phyloP scores from a whole-genome alignment of 805 yeast species.

The Zygoascus bituminiphila region DNA sequence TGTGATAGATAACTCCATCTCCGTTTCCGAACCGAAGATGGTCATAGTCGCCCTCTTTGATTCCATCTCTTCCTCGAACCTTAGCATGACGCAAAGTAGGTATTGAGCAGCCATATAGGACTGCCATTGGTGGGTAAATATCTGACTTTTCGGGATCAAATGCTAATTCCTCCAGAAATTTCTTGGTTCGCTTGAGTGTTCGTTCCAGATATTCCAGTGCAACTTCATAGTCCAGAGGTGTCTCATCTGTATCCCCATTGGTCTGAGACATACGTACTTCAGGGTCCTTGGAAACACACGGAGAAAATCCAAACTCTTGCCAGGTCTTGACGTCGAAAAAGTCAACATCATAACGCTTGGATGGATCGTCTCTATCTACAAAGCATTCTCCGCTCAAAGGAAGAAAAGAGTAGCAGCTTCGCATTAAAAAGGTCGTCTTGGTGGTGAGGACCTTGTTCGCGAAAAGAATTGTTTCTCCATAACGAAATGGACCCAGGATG shows the following conservation, averaged over 20 bases:
- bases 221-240: slow-evolving; percentile 32
- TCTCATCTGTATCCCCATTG: slow-evolving; percentile 1
- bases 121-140: slow-evolving; percentile 73
- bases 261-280: slow-evolving; percentile 9
- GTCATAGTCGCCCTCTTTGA: slow-evolving; percentile 62
- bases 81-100: slow-evolving; percentile 81
- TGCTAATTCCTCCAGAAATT: slow-evolving; percentile 48
- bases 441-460: slow-evolving; percentile 68
- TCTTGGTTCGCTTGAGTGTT: slow-evolving; percentile 51
- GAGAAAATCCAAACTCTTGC: slow-evolving; percentile 68
- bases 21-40: slow-evolving; percentile 83
- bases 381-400: slow-evolving; percentile 73
- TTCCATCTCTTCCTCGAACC: slow-evolving; percentile 53
- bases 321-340: slow-evolving; percentile 74
- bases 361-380: slow-evolving; percentile 38
- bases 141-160: slow-evolving; percentile 39
- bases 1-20: slow-evolving; percentile 84
- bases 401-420: slow-evolving; percentile 70
- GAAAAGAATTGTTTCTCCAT: slow-evolving; percentile 71
- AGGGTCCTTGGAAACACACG: slow-evolving; percentile 44
- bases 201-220: slow-evolving; percentile 57
- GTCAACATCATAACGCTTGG: slow-evolving; percentile 41
- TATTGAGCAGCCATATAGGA: slow-evolving; percentile 70
- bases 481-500: slow-evolving; percentile 76
- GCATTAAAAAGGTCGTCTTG: slow-evolving; percentile 81